Evolutionary conservation across 2,329 filamentous ascomycete species (phyloP).

Genomic region (Xylariomycetidae sp.): DNA sequence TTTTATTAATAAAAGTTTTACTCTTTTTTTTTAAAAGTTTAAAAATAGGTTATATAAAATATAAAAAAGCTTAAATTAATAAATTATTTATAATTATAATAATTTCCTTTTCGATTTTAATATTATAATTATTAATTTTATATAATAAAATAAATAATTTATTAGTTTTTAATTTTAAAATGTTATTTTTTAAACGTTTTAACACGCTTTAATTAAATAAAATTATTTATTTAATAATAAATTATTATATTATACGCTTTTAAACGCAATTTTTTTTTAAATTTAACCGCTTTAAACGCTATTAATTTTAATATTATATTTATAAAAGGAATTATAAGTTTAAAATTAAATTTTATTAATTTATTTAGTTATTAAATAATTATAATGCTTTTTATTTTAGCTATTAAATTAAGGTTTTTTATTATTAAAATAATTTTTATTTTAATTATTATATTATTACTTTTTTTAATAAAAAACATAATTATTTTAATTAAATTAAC

Average conservation of each 20-base stretch:
- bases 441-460: background rate
- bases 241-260: slow-evolving; percentile 1
- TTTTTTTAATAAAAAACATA: background rate
- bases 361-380: background rate
- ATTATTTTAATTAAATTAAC: background rate
- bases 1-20: background rate
- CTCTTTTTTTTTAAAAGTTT: background rate
- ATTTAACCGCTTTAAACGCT: slow-evolving; percentile 1
- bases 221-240: background rate
- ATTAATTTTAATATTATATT: no score
- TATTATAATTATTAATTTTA: no score
- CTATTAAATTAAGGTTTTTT: background rate
- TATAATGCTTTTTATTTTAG: background rate
- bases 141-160: background rate
- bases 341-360: background rate
- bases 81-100: no score
- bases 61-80: background rate
- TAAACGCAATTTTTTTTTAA: no score
- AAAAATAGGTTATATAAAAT: background rate
- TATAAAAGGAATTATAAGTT: slow-evolving; percentile 2
- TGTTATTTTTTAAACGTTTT: background rate
- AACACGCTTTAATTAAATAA: background rate
- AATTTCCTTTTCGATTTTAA: no score
- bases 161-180: background rate
- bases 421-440: no score